Base-by-base conservation (phyloP, 148 eudicot species). In the Diospyros kaki region DNA sequence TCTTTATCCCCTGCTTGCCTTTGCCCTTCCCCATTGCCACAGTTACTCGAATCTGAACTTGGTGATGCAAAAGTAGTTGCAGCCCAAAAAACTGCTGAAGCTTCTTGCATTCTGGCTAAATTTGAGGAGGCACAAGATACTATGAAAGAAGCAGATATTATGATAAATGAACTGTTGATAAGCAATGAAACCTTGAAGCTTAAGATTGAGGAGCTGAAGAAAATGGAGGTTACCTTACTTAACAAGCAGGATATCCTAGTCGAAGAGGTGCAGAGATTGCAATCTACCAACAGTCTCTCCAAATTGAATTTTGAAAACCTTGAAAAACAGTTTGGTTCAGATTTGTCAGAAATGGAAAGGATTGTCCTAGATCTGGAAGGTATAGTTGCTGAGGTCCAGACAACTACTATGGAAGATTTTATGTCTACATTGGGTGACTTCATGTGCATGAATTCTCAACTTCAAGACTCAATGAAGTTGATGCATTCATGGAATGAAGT, bases 121-220 rank as follows among this genome's bases (percentile, higher is more conserved):
- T 87, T 87, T 83, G 91, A 88, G 78, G 97, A 96, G 84, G 90
- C 84, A 41, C 93, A 89, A 70, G 88, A 88, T 66, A 89, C 86
- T 64, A 84, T 93, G 83, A 81, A 81, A 73, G 99, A 96, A 80
- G 93, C 95, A 72, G 93, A 89, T 83, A 74, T 85, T 59, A 85
- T 88, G 87, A 83, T 96, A 78, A 91, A 96, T 73, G 89, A 85
- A 73, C 83, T 93, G 72, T 79, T 87, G 85, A 87, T 88, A 61
- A 87, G 87, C 13, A 93, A 96, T 81, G 89, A 93, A 80, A 80
- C 84, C 10, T 63, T 83, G 83, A 91, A 93, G 87, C 83, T 88
- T 81, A 83, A 85, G 70, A 83, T 83, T 38, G 82, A 82, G 69
- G 91, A 77, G 68, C 60, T 89, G 74, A 94, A 83, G 73, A 80